Conservation (phyloP, 2,329 filamentous ascomycete genomes). For the Coniosporium uncinatum region DNA sequence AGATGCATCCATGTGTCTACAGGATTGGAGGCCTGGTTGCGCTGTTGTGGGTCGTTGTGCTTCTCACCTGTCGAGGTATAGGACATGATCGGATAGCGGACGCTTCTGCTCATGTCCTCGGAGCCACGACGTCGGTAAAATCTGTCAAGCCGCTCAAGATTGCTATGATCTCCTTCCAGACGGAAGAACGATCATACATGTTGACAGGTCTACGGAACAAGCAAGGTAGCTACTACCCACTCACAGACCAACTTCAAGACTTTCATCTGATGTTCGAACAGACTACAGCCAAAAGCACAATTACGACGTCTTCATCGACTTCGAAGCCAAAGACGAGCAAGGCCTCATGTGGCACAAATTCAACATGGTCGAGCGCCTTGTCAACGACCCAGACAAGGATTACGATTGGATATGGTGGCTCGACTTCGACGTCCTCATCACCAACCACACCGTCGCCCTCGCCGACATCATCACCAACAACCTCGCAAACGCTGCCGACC, state of each 20-base stretch:
- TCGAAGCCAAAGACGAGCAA: conserved; percentile 22
- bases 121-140: neutral
- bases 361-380: conserved; percentile 27
- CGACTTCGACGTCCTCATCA: conserved; percentile 33
- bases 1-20: too few species aligned
- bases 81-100: neutral
- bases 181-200: conserved; percentile 25
- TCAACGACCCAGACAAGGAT: conserved; percentile 24
- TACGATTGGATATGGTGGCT: conserved; percentile 38
- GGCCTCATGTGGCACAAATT: conserved; percentile 28
- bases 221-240: conserved; percentile 18
- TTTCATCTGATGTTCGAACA: conserved; percentile 6
- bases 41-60: neutral
- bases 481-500: conserved; percentile 18
- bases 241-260: neutral
- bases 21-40: neutral
- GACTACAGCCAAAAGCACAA: conserved; percentile 31
- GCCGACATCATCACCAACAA: conserved; percentile 25
- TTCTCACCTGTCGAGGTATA: neutral
- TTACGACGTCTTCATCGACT: conserved; percentile 31
- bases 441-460: conserved; percentile 26
- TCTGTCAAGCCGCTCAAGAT: conserved; percentile 10
- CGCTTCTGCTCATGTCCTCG: neutral
- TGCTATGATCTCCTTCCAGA: conserved; percentile 27
- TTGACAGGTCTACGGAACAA: conserved; percentile 28